Base-by-base conservation (phyloP, 1,284 basidiomycete genomes). In the Moniliella sp. region DNA sequence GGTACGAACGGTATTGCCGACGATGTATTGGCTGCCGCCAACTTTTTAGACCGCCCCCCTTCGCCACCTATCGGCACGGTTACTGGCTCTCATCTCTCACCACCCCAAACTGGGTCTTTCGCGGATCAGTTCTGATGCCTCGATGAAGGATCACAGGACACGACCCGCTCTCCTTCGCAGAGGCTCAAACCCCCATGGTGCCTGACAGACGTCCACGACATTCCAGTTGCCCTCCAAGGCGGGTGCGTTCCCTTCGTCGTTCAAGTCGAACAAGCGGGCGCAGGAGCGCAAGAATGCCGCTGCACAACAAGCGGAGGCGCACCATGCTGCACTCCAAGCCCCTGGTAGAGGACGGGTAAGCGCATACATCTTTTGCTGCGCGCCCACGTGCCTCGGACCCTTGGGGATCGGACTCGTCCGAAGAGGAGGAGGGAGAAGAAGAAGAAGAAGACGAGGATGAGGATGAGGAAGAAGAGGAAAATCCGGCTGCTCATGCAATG, bases 361-460 rank as follows among this genome's bases (percentile, higher is more conserved):
- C 8, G 21, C 21, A n/a, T n/a, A n/a, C 21, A 23, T 23, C 8
- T n/a, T n/a, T n/a, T n/a, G n/a, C n/a, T n/a, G 28, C 28, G 13
- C 34, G 37, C 26, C 32, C 38, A 25, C 37, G 41, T 14, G 27
- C 27, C n/a, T 15, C 26, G 4, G 31, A 32, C 12, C 38, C 34
- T 8, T 49, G 48, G 46, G 46, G 37, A 11, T 42, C 44, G 23
- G 48, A 53, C 32, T 42, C 42, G 13, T 42, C 42, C 29, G 46
- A 46, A 19, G 46, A 48, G 9, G 46, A 50, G 8, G 48, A 53
- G 1, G 50, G 51, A 3, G 48, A 51, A n/a, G 49, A 53, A 9
- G 50, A 53, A 3, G 48, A 53, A n/a, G 48, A 50, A 18, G 43
- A 49, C 8, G 48, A 53, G 1, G 48, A 49, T 7, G 42, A 35